A percentile compares a stretch with the other conserved stretches of the same genome.
Conservation (phyloP, 495 filamentous ascomycete genomes). For the Trichoderma reesei region DNA sequence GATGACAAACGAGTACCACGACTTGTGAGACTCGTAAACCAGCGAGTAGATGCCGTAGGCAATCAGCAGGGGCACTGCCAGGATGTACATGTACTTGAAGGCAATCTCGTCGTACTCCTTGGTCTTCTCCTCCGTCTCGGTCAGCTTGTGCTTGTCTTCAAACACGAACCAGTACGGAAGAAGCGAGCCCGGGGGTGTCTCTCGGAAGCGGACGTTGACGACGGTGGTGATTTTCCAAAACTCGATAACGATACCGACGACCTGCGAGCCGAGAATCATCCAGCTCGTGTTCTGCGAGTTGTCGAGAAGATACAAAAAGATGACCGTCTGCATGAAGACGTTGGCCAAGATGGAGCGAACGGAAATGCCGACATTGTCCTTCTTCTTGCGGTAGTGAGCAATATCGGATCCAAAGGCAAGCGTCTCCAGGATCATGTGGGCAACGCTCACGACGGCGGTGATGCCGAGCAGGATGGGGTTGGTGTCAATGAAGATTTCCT, state of each 20-base stretch:
- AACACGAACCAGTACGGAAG: constrained; percentile 80
- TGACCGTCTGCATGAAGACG: constrained; percentile 93
- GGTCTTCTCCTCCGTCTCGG: constrained; percentile 91
- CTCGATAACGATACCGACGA: constrained; percentile 86
- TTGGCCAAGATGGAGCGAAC: constrained; percentile 94
- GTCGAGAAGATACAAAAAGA: constrained; percentile 97
- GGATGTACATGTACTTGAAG: constrained; percentile 89
- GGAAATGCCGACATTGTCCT: constrained; percentile 92
- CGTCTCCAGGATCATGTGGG: constrained; percentile 92
- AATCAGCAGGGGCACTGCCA: constrained; percentile 77
- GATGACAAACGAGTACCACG: constrained; percentile 89
- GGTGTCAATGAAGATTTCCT: constrained; percentile 85
- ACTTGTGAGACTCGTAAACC: constrained; percentile 91
- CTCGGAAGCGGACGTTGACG: constrained; percentile 78
- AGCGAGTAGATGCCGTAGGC: constrained; percentile 88
- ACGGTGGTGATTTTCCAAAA: constrained; percentile 98
- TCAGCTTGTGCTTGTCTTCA: constrained; percentile 94
- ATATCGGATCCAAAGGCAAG: constrained; percentile 97
- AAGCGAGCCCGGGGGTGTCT: constrained; percentile 52
- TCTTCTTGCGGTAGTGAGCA: constrained; percentile 97
- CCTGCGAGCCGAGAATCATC: constrained; percentile 96
- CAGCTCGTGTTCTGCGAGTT: constrained; percentile 95
- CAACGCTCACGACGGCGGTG: constrained; percentile 71
- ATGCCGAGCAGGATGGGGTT: constrained; percentile 84
- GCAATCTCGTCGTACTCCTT: constrained; percentile 97